These are phyloP conservation scores for Chaetomium olivaceum DNA, from an alignment of 2,329 filamentous ascomycete genomes.

Conservation along the genomic window DNA sequence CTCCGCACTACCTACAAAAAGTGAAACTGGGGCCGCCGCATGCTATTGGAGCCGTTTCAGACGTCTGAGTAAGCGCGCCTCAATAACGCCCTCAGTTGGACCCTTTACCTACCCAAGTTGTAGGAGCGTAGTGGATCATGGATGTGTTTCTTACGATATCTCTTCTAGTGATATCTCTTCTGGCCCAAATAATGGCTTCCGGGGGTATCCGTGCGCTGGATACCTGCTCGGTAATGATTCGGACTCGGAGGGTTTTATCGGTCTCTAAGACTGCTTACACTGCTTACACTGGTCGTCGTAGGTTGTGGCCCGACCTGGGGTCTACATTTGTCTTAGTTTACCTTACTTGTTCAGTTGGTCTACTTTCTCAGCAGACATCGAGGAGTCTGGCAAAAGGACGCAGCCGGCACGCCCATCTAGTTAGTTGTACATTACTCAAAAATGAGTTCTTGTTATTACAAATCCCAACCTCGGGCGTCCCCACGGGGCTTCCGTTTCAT, in stretches of 20 bases:
- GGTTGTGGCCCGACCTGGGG: neutral
- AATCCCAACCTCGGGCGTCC: neutral
- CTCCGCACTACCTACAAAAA: neutral
- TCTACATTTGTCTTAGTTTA: too few species aligned
- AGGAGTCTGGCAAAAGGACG: neutral
- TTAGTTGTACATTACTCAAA: neutral
- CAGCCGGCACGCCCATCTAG: neutral
- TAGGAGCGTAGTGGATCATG: neutral
- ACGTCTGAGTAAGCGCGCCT: neutral
- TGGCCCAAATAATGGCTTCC: neutral
- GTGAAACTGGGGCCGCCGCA: neutral
- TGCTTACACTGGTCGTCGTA: neutral
- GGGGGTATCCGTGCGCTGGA: too few species aligned
- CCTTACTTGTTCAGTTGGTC: too few species aligned
- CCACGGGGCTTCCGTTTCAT: neutral
- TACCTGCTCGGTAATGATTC: too few species aligned
- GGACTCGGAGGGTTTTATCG: neutral
- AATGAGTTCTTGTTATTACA: neutral
- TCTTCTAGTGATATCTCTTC: neutral
- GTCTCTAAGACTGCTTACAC: neutral
- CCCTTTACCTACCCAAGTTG: neutral
- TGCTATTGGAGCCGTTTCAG: neutral
- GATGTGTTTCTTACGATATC: neutral
- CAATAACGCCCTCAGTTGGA: neutral
- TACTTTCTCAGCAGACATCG: too few species aligned